These are phyloP conservation scores for Plenodomus lindquistii DNA, from an alignment of 2,329 filamentous ascomycete species.

Conservation along the genomic window DNA sequence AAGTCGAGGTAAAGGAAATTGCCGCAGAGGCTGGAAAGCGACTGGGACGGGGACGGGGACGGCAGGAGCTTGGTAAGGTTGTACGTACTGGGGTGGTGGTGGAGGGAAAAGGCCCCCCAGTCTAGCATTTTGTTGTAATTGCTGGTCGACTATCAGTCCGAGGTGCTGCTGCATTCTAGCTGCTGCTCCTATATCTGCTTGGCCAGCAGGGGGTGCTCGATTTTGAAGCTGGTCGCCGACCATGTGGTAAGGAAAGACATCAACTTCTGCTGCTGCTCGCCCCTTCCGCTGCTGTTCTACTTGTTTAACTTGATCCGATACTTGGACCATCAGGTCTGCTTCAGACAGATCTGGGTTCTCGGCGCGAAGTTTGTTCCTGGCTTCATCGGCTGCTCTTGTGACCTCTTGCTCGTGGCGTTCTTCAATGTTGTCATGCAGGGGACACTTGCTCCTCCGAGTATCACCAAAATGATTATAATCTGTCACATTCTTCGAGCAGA, in stretches of 20 bases:
- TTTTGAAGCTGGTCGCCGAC: slow-evolving; percentile 15
- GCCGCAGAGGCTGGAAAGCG: not conserved
- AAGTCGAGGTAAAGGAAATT: not conserved
- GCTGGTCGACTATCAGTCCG: too few species aligned
- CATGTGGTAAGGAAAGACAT: slow-evolving; percentile 30
- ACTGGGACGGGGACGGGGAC: not conserved
- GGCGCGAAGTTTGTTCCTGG: slow-evolving; percentile 58
- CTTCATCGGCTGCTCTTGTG: slow-evolving; percentile 61
- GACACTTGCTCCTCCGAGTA: slow-evolving; percentile 55
- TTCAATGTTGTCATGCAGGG: slow-evolving; percentile 67
- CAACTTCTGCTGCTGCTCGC: slow-evolving; percentile 13
- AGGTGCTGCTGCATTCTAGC: too few species aligned
- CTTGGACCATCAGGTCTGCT: slow-evolving; percentile 59
- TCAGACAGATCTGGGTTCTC: slow-evolving; percentile 65
- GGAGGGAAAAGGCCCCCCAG: not conserved
- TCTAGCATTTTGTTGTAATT: slow-evolving; percentile 1
- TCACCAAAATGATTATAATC: slow-evolving; percentile 74
- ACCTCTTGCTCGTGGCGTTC: slow-evolving; percentile 67
- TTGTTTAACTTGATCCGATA: slow-evolving; percentile 58
- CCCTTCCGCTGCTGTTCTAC: slow-evolving; percentile 32
- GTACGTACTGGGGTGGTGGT: slow-evolving; percentile 18
- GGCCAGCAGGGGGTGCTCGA: not conserved
- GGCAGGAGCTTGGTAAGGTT: not conserved
- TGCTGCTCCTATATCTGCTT: not conserved
- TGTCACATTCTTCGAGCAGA: slow-evolving; percentile 68